phyloP scores from a whole-genome alignment of 306 rosid species.

The Fagus sylvatica region DNA sequence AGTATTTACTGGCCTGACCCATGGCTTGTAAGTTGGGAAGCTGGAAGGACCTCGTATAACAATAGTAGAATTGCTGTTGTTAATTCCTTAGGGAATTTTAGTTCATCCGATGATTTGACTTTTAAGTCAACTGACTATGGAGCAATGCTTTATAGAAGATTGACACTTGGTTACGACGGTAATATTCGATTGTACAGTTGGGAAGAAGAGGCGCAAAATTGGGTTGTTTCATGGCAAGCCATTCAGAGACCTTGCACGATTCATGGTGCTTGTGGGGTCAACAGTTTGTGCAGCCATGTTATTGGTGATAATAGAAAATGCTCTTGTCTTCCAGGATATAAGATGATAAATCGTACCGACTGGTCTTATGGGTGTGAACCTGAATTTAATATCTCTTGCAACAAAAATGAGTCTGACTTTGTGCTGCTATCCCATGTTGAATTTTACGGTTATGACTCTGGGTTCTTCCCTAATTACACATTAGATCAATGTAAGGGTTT shows the following conservation, averaged over 20 bases:
- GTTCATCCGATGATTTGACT: conserved; percentile 46
- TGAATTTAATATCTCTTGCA: conserved; percentile 30
- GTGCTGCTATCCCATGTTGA: conserved; percentile 27
- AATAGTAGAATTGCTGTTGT: conserved; percentile 42
- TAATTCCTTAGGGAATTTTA: conserved; percentile 44
- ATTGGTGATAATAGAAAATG: conserved; percentile 23
- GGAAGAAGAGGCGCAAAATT: conserved; percentile 2
- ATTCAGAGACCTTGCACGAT: conserved; percentile 37
- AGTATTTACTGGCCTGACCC: conserved; percentile 62
- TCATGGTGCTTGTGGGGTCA: conserved; percentile 54
- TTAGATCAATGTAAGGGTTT: conserved; percentile 29
- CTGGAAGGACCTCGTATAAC: conserved; percentile 43
- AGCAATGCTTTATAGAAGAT: too few relatives aligned
- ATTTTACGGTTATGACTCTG: conserved; percentile 46
- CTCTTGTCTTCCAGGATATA: conserved; percentile 44
- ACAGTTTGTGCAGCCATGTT: conserved; percentile 36
- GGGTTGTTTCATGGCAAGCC: conserved; percentile 58
- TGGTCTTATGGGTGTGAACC: conserved; percentile 54
- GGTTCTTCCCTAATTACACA: conserved; percentile 32
- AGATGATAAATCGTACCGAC: conserved; percentile 17
- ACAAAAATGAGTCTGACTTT: conserved; percentile 23
- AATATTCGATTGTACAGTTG: too few relatives aligned
- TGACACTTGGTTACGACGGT: too few relatives aligned
- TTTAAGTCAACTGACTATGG: conserved; percentile 7
- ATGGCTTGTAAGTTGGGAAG: conserved; percentile 32